phyloP scores from a whole-genome alignment of 306 rosid species.

The Cajanus cajan region DNA sequence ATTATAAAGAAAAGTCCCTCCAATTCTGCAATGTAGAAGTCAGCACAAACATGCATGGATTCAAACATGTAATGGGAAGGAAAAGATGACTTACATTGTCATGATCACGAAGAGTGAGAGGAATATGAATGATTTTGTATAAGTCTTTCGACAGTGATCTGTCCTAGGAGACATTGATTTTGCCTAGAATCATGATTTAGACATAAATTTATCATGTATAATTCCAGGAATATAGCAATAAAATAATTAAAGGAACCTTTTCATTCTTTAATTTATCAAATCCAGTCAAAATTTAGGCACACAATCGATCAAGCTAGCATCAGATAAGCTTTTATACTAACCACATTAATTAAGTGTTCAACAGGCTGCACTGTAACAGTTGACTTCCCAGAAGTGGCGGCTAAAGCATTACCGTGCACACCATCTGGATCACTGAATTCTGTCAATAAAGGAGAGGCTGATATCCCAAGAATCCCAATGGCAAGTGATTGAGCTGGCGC shows the following conservation, averaged over 20 bases:
- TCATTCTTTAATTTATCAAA: slow-evolving; percentile 12
- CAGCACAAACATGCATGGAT: neutral
- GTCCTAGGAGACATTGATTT: slow-evolving; percentile 70
- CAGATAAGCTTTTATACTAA: slow-evolving; percentile 41
- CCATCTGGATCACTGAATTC: slow-evolving; percentile 76
- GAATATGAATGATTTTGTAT: slow-evolving; percentile 35
- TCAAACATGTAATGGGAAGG: neutral
- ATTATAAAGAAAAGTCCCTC: slow-evolving; percentile 16
- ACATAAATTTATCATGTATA: slow-evolving; percentile 21
- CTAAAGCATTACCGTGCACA: slow-evolving; percentile 50
- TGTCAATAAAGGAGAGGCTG: slow-evolving; percentile 95
- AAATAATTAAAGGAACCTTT: neutral
- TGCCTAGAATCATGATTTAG: slow-evolving; percentile 55
- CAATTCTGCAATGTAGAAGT: slow-evolving; percentile 9
- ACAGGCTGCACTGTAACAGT: slow-evolving; percentile 74
- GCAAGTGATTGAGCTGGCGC: slow-evolving; percentile 86
- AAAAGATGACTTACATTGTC: slow-evolving; percentile 42
- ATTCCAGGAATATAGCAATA: neutral
- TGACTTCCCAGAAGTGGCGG: slow-evolving; percentile 61
- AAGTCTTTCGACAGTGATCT: slow-evolving; percentile 35
- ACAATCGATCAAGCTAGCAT: neutral
- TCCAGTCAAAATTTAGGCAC: neutral
- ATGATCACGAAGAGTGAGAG: slow-evolving; percentile 38
- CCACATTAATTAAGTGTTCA: slow-evolving; percentile 80
- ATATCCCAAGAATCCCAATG: slow-evolving; percentile 95